phyloP scores from a whole-genome alignment of 768 basidiomycete species.

The Piloderma croceum region DNA sequence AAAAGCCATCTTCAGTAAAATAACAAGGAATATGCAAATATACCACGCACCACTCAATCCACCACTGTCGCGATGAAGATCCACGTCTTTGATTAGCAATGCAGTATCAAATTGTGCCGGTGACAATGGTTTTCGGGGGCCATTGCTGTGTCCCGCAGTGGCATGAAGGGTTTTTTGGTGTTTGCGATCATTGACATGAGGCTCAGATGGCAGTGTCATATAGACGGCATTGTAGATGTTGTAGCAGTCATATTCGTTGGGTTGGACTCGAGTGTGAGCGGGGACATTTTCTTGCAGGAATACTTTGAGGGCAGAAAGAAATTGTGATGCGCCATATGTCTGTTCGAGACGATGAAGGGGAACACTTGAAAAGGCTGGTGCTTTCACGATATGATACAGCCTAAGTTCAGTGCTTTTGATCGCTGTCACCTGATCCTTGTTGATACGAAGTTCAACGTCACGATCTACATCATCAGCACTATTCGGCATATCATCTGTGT shows the following conservation, averaged over 20 bases:
- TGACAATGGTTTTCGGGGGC: not conserved
- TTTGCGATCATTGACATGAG: not conserved
- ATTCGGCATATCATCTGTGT: not conserved
- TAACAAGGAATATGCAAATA: not conserved
- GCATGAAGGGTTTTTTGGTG: not conserved
- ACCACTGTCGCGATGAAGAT: not conserved
- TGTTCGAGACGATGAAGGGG: not conserved
- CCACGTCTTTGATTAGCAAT: not conserved
- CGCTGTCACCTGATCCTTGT: not conserved
- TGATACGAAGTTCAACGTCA: too few relatives aligned
- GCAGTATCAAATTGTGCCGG: constrained; percentile 1
- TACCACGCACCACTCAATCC: not conserved
- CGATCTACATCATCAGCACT: not conserved
- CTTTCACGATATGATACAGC: not conserved
- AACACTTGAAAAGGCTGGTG: not conserved
- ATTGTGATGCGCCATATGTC: not conserved
- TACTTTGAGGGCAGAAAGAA: not conserved
- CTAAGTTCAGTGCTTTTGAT: not conserved
- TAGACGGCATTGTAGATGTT: not conserved
- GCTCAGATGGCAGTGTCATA: not conserved
- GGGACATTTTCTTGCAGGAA: not conserved
- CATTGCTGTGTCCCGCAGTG: not conserved
- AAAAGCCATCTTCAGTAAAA: not conserved
- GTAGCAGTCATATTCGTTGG: not conserved
- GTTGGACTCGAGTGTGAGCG: not conserved